Percentiles rank a stretch among this genome's conserved stretches.
Evolutionary conservation across 768 basidiomycete species (phyloP).

Genomic region (Pleurotus platypus): DNA sequence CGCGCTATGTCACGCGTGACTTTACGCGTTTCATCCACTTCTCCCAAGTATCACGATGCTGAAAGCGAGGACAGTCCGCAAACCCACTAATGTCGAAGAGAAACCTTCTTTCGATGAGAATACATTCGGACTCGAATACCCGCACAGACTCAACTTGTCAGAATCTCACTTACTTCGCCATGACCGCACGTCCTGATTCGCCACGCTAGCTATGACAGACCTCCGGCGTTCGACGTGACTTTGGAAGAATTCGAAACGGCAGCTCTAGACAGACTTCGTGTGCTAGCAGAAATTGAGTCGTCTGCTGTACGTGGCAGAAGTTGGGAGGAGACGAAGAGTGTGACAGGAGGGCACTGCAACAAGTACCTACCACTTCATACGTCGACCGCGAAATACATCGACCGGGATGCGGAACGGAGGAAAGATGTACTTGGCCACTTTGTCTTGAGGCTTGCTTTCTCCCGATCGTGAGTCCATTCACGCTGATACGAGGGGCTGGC

Average conservation of each 20-base stretch:
- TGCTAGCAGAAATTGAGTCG: conserved; percentile 89
- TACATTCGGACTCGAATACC: conserved; percentile 42
- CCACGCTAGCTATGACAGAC: conserved; percentile 69
- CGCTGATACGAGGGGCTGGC: too few species aligned
- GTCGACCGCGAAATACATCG: conserved; percentile 43
- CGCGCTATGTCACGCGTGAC: conserved; percentile 6
- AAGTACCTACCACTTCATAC: conserved; percentile 75
- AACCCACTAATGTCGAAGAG: background rate
- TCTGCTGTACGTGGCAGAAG: conserved; percentile 79
- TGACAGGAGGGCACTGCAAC: conserved; percentile 59
- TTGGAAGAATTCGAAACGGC: conserved; percentile 93
- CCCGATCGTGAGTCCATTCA: conserved; percentile 75
- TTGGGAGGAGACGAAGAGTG: conserved; percentile 70
- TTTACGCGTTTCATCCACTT: background rate
- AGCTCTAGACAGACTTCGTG: conserved; percentile 82
- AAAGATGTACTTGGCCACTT: conserved; percentile 92
- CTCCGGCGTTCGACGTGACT: conserved; percentile 85
- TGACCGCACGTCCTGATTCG: conserved; percentile 7
- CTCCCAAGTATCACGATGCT: background rate
- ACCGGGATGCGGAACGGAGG: conserved; percentile 61
- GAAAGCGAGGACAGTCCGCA: conserved; percentile 2
- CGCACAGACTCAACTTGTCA: conserved; percentile 79
- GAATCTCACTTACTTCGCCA: conserved; percentile 16
- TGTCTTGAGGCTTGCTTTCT: conserved; percentile 91
- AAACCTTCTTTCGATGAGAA: background rate